phyloP scores from a whole-genome alignment of 495 filamentous ascomycete genomes.

The Daldinia caldariorum region DNA sequence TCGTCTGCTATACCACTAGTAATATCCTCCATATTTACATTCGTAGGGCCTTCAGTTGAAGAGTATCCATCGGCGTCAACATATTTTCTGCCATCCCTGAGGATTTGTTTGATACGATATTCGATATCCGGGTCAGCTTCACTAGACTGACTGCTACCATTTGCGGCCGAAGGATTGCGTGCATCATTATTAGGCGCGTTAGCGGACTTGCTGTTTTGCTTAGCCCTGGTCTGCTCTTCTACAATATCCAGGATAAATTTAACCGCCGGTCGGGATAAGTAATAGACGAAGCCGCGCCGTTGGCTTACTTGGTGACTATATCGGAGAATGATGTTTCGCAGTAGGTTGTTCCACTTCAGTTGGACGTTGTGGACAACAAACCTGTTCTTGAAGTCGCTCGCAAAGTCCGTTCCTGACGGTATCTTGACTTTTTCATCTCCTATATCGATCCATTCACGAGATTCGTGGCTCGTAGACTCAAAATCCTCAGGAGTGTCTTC shows the following conservation, averaged over 20 bases:
- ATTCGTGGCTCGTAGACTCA: slow-evolving; percentile 25
- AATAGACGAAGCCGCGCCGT: slow-evolving; percentile 95
- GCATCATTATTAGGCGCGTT: slow-evolving; percentile 47
- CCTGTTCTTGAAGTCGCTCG: slow-evolving; percentile 95
- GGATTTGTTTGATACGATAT: slow-evolving; percentile 85
- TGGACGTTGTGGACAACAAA: slow-evolving; percentile 98
- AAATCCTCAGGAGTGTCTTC: slow-evolving; percentile 23
- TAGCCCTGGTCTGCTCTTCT: slow-evolving; percentile 83
- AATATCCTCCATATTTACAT: slow-evolving; percentile 64
- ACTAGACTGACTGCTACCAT: slow-evolving; percentile 51
- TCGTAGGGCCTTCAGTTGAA: slow-evolving; percentile 46
- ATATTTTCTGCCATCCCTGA: slow-evolving; percentile 85
- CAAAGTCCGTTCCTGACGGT: slow-evolving; percentile 71
- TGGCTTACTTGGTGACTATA: slow-evolving; percentile 99
- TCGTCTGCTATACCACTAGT: slow-evolving; percentile 84
- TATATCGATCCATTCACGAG: slow-evolving; percentile 45
- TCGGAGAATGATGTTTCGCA: slow-evolving; percentile 94
- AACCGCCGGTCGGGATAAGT: slow-evolving; percentile 92
- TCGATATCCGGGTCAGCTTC: slow-evolving; percentile 70
- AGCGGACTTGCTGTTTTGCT: slow-evolving; percentile 54
- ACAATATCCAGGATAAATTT: slow-evolving; percentile 99
- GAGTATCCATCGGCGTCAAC: slow-evolving; percentile 70
- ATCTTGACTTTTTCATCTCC: slow-evolving; percentile 56
- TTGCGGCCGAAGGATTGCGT: slow-evolving; percentile 43
- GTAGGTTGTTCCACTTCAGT: slow-evolving; percentile 96